Base-by-base conservation (phyloP, 208 protist genomes). In the Tritrichomonas musculus region DNA sequence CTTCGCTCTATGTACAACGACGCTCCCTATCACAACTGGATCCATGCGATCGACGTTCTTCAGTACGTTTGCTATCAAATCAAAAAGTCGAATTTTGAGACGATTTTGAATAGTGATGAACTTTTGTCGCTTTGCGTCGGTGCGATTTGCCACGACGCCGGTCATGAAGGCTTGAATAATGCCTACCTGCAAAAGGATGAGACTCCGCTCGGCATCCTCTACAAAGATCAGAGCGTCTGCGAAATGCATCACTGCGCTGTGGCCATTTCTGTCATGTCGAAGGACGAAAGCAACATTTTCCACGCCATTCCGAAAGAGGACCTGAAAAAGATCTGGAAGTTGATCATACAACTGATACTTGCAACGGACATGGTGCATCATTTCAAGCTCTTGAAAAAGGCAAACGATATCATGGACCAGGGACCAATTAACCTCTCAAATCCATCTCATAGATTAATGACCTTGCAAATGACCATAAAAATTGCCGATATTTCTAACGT, bases 121-220 rank as follows among this genome's bases (percentile, higher is more conserved):
- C 92, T 97, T 22, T 95, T 98, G 25, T 97, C 97, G 0, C 93
- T 95, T 25, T 30, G 98, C 20, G 94, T 98, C n/a, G 96, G 97
- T 30, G 97, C 96, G 22, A 95, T 97, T n/a, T 96, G 98, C 75
- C 98, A 99, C 95, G 98, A 99, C 96, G 97, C 98, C 94, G 97
- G 98, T 93, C 98, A 99, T 95, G 97, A 98, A 1, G 98, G 98
- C 36, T 92, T 98, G 39, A 98, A 98, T 95, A 99, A 99, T 95
- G 97, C 97, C 93, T 99, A 98, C 94, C 96, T 98, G 94, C 95
- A 97, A 25, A 97, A 97, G 92, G 97, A 97, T 30, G 95, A 96
- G 92, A 95, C 97, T 14, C 96, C 96, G 92, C 94, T 98, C 41
- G 97, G 97, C 50, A 96, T 96, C 13, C 65, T 64, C 25, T 96